A percentile compares a stretch with the other conserved stretches of the same genome.
Conservation (phyloP, 805 yeast species). For the Candida nanaspora region DNA sequence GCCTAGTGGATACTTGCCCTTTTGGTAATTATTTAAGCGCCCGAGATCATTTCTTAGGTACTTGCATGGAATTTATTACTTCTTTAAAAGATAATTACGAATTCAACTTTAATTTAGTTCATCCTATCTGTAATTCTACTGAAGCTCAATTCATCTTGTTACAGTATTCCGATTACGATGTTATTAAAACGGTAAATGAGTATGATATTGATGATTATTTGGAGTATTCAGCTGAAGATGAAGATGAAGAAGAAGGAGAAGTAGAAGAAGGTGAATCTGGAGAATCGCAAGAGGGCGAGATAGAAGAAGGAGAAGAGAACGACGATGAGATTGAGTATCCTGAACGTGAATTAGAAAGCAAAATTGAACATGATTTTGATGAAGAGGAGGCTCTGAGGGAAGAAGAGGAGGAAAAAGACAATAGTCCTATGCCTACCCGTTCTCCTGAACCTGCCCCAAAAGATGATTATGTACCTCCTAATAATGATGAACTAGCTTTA, state of each 20-base stretch:
- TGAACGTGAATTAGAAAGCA: neutral
- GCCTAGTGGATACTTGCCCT: conserved; percentile 35
- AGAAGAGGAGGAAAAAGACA: conserved; percentile 1
- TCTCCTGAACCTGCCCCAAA: neutral
- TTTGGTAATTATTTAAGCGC: conserved; percentile 35
- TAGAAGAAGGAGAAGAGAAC: conserved; percentile 1
- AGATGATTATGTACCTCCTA: neutral
- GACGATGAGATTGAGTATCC: neutral
- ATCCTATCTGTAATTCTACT: neutral
- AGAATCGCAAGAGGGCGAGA: neutral
- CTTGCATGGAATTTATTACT: conserved; percentile 34
- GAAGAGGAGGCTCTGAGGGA: conserved; percentile 1
- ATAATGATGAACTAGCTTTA: conserved; percentile 1
- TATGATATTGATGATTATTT: neutral
- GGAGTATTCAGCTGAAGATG: neutral
- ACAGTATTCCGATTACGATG: neutral
- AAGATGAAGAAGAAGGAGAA: neutral
- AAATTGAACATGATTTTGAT: neutral
- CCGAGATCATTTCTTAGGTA: conserved; percentile 42
- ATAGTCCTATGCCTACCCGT: neutral
- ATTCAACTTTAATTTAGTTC: conserved; percentile 12
- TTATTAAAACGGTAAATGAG: neutral
- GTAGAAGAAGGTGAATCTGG: neutral
- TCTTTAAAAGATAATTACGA: conserved; percentile 13
- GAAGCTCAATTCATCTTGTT: neutral